phyloP scores from a whole-genome alignment of 257 asterid species.

The Sherardia arvensis region DNA sequence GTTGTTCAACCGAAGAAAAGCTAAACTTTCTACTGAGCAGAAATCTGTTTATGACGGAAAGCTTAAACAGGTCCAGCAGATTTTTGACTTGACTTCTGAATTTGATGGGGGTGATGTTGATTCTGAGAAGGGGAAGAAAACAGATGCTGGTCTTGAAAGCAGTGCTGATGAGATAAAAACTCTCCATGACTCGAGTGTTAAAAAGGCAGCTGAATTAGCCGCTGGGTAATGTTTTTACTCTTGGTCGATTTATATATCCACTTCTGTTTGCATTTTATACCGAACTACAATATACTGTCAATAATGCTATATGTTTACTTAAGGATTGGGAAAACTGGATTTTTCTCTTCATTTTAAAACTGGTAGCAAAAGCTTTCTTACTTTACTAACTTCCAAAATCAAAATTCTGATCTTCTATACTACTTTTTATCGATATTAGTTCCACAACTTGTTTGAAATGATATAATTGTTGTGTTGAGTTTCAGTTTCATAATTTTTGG shows the following conservation, averaged over 20 bases:
- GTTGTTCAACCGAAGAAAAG: slow-evolving; percentile 75
- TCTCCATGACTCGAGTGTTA: slow-evolving; percentile 78
- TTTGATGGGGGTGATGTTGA: slow-evolving; percentile 46
- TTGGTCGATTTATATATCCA: neutral
- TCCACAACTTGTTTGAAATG: neutral
- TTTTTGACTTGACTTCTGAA: slow-evolving; percentile 64
- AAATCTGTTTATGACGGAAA: slow-evolving; percentile 73
- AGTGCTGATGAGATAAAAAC: slow-evolving; percentile 47
- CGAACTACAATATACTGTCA: neutral
- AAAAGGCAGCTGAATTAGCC: slow-evolving; percentile 96
- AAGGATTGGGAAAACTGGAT: neutral
- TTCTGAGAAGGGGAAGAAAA: slow-evolving; percentile 75
- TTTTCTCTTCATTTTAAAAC: neutral
- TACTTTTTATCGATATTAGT: neutral
- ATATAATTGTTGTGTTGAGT: neutral
- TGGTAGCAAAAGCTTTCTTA: neutral
- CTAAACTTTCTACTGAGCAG: slow-evolving; percentile 72
- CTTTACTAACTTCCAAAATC: neutral
- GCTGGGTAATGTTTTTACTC: slow-evolving; percentile 52
- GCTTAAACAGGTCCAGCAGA: slow-evolving; percentile 70
- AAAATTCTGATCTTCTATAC: neutral
- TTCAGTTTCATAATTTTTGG: neutral
- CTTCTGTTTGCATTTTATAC: neutral
- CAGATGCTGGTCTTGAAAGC: slow-evolving; percentile 53
- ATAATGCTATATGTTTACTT: neutral